Evolutionary conservation across 1,284 basidiomycete genomes (phyloP), one percentile per base, ranked within the genome.

Genomic region (Rhodotorula glutinis): DNA sequence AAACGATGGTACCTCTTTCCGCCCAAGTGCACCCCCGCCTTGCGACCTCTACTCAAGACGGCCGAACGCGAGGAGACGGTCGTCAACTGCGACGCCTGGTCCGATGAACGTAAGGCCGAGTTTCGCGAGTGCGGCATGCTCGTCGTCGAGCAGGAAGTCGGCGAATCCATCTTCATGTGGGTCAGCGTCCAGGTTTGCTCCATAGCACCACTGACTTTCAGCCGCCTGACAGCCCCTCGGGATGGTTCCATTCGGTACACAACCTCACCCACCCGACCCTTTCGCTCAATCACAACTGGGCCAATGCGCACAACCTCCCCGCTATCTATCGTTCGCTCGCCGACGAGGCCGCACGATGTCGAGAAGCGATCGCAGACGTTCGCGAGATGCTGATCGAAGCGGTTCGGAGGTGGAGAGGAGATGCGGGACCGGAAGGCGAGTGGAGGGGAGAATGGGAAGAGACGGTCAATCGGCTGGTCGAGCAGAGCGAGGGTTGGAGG

Each of bases 1-100:
- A 85, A 85, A 70, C 63, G 78, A 11, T 85, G 84, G 84, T 80
- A 79, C 75, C 73, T 85, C 7, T 83, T 84, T 65, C 81, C 82
- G 11, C 84, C 84, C 0, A 73, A 72, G 0, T 65, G 73, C 17
- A 73, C 79, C 0, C 43, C 69, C 8, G 0, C 10, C 1, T 33
- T 73, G 7, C 25, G 21, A 3, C 62, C 70, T 14, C 53, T 66
- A 27, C 29, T 70, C 43, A 30, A 55, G 9, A 33, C 38, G 30
- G 74, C 79, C 49, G 75, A 67, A 25, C 58, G 62, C 77, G 7
- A 33, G 17, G 71, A 69, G 0, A 53, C 66, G 0, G 40, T 56
- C 2, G 78, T 77, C 3, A 76, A 76, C 2, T 75, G 41, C 73
- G 78, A 68, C 66, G 75, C 71, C 52, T 73, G 71, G 71, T 3